phyloP scores from a whole-genome alignment of 1,284 basidiomycete species.

The Trichosporon inkin region DNA sequence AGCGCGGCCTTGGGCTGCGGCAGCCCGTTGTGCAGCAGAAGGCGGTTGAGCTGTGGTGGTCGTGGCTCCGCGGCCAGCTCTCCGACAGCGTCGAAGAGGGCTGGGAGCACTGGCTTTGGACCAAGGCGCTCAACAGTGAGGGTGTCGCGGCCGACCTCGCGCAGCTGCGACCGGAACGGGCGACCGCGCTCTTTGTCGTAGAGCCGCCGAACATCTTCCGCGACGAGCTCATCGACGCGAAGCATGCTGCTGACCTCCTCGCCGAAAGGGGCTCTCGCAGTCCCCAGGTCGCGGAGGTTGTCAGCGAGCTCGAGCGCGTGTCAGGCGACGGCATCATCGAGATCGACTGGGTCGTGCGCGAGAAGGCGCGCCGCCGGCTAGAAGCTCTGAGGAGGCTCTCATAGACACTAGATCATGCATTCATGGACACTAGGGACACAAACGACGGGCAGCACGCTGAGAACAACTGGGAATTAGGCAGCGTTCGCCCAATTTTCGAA shows the following conservation, averaged over 20 bases:
- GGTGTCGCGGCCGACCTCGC: conserved; percentile 20
- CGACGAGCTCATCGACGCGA: conserved; percentile 32
- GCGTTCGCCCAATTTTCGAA: too few relatives aligned
- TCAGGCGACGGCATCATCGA: not conserved
- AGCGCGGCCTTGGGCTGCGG: conserved; percentile 18
- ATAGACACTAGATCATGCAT: not conserved
- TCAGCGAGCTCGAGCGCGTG: not conserved
- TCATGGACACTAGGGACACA: not conserved
- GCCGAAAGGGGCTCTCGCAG: not conserved
- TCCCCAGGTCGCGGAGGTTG: too few relatives aligned
- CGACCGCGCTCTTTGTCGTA: conserved; percentile 38
- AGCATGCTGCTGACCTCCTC: conserved; percentile 26
- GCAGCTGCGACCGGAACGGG: not conserved
- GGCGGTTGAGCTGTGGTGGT: conserved; percentile 38
- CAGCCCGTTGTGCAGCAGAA: conserved; percentile 25
- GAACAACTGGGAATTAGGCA: too few relatives aligned
- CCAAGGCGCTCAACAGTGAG: conserved; percentile 12
- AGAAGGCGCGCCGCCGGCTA: not conserved
- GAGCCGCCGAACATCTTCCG: conserved; percentile 48
- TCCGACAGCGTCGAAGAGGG: not conserved
- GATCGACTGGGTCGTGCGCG: not conserved
- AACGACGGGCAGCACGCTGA: too few relatives aligned
- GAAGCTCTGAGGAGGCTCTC: not conserved
- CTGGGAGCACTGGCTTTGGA: conserved; percentile 33
- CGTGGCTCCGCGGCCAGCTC: conserved; percentile 22